Conservation (phyloP, 2,329 filamentous ascomycete species). For the Pseudogymnoascus sp. region DNA sequence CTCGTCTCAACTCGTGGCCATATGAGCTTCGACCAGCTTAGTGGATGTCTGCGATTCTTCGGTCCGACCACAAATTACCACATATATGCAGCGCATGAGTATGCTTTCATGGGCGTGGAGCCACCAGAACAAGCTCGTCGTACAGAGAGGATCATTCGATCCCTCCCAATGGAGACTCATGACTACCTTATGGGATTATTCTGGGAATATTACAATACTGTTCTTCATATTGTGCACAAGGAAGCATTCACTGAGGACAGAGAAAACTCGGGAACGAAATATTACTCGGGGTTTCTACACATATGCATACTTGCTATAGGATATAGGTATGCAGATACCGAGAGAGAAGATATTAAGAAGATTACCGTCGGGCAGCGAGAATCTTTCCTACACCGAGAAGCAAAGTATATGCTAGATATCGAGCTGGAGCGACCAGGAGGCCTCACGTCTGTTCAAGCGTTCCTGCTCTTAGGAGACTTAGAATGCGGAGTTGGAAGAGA, state of each 20-base stretch:
- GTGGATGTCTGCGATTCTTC: constrained; percentile 45
- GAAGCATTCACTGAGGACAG: constrained; percentile 43
- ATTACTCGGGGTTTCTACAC: constrained; percentile 47
- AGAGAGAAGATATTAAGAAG: constrained; percentile 41
- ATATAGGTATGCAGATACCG: constrained; percentile 44
- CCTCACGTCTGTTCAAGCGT: constrained; percentile 45
- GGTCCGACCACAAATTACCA: constrained; percentile 49
- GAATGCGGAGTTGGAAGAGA: constrained; percentile 49
- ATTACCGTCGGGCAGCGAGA: constrained; percentile 42
- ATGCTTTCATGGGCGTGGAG: constrained; percentile 32
- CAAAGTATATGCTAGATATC: constrained; percentile 47
- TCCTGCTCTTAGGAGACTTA: constrained; percentile 45
- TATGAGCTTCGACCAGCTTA: constrained; percentile 45
- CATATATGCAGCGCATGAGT: constrained; percentile 39
- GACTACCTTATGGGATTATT: constrained; percentile 47
- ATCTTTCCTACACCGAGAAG: constrained; percentile 47
- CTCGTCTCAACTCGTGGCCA: constrained; percentile 44
- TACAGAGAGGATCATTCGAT: constrained; percentile 42
- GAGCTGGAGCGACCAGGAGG: constrained; percentile 47
- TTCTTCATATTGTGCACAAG: constrained; percentile 43
- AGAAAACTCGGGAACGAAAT: constrained; percentile 39
- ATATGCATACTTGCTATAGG: constrained; percentile 47
- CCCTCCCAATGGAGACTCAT: constrained; percentile 40
- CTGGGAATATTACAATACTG: constrained; percentile 46
- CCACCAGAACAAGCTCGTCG: constrained; percentile 40